These are phyloP conservation scores for Yamadazyma atmosphaerica DNA, from an alignment of 1,139 yeast genomes.

Conservation along the genomic window DNA sequence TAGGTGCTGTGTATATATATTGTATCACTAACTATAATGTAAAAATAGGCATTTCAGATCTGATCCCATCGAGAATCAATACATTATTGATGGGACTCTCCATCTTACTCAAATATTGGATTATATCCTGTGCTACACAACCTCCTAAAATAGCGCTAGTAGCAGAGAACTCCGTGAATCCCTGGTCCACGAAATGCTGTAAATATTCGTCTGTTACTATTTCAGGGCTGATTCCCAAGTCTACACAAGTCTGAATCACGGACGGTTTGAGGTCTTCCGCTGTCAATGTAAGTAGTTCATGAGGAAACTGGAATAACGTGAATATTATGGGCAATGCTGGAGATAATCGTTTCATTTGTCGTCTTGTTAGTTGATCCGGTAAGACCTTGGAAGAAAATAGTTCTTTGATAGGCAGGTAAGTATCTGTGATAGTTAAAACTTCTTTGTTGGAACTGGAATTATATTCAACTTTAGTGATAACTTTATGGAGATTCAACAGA, in stretches of 20 bases:
- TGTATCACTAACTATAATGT: constrained; percentile 30
- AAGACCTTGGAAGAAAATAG: constrained; percentile 40
- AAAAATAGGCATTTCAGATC: constrained; percentile 77
- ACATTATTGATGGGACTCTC: constrained; percentile 84
- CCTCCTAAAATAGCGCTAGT: constrained; percentile 91
- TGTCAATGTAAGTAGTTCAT: constrained; percentile 19
- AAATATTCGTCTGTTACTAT: constrained; percentile 40
- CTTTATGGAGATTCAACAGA: constrained; percentile 49
- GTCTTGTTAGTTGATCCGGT: constrained; percentile 44
- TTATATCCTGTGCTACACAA: constrained; percentile 84
- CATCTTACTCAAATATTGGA: constrained; percentile 73
- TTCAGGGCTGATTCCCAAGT: constrained; percentile 37
- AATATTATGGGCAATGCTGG: constrained; percentile 63
- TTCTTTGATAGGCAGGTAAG: constrained; percentile 37
- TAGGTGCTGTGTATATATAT: constrained; percentile 2
- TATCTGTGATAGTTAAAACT: constrained; percentile 55
- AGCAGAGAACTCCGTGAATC: constrained; percentile 75
- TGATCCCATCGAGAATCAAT: constrained; percentile 70
- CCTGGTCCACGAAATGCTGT: constrained; percentile 46
- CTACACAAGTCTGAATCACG: constrained; percentile 25
- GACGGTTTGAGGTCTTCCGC: constrained; percentile 27
- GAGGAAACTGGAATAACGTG: constrained; percentile 48
- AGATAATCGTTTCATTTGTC: constrained; percentile 60
- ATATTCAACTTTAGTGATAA: constrained; percentile 47
- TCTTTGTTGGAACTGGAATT: constrained; percentile 41